A percentile compares a stretch with the other conserved stretches of the same genome.
phyloP scores from a whole-genome alignment of 1,139 yeast species.

The Yamadazyma triangularis region DNA sequence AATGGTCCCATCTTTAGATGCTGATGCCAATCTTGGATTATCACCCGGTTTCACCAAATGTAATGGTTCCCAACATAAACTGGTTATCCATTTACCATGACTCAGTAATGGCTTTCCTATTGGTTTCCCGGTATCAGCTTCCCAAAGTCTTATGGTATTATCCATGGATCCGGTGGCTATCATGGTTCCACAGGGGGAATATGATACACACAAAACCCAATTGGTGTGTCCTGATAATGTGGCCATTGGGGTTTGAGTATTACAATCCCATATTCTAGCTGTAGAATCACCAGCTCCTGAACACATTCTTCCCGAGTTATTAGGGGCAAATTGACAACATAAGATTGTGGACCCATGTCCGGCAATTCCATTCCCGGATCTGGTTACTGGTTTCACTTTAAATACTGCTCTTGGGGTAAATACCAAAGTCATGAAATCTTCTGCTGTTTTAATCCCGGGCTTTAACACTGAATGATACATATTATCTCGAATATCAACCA shows the following conservation, averaged over 20 bases:
- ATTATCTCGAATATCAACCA: conserved; percentile 74
- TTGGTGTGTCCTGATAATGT: conserved; percentile 82
- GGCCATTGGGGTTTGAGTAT: conserved; percentile 84
- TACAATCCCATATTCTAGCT: conserved; percentile 97
- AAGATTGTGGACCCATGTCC: conserved; percentile 95
- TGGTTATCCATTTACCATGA: conserved; percentile 85
- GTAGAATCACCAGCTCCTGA: conserved; percentile 97
- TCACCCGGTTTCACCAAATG: conserved; percentile 68
- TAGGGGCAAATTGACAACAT: conserved; percentile 91
- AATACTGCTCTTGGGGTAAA: conserved; percentile 95
- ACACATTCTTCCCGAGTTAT: conserved; percentile 79
- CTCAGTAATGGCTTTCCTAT: conserved; percentile 74
- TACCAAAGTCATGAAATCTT: conserved; percentile 85
- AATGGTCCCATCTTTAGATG: conserved; percentile 88
- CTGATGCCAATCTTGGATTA: conserved; percentile 73
- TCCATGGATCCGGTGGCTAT: conserved; percentile 98
- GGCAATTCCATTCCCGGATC: conserved; percentile 88
- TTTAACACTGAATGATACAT: conserved; percentile 74
- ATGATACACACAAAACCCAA: conserved; percentile 93
- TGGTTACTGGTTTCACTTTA: conserved; percentile 85
- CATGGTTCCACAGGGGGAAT: conserved; percentile 88
- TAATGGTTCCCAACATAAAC: conserved; percentile 91
- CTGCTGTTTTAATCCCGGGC: conserved; percentile 86
- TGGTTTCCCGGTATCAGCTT: conserved; percentile 66
- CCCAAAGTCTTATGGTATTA: conserved; percentile 84